A percentile compares a stretch with the other conserved stretches of the same genome.
Conservation (phyloP, 331 rosid genomes). For the Telfairia occidentalis region DNA sequence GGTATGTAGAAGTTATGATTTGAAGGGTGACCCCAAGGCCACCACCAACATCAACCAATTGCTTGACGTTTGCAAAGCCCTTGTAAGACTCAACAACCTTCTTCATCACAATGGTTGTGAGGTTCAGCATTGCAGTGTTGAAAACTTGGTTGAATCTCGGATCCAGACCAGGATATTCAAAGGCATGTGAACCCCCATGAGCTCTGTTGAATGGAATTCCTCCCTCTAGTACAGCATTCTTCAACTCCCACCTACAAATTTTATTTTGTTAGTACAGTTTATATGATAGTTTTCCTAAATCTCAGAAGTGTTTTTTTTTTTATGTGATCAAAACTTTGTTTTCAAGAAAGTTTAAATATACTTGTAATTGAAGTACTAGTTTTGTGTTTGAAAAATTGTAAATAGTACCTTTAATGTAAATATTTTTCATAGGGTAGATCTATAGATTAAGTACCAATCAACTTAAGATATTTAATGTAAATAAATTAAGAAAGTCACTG, state of each 20-base stretch:
- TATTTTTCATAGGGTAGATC: too few relatives aligned
- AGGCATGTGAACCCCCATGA: constrained; percentile 5
- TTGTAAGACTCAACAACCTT: constrained; percentile 21
- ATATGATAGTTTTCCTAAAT: background rate
- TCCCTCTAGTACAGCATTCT: constrained; percentile 14
- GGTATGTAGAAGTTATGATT: constrained; percentile 26
- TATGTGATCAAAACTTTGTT: too few relatives aligned
- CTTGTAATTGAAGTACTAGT: too few relatives aligned
- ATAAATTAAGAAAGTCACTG: too few relatives aligned
- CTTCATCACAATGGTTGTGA: constrained; percentile 4
- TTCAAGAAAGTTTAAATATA: too few relatives aligned
- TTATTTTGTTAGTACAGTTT: background rate
- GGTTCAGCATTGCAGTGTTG: constrained; percentile 29
- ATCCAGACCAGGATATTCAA: constrained; percentile 24
- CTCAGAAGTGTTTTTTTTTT: too few relatives aligned
- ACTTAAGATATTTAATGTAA: too few relatives aligned
- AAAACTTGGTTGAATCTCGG: constrained; percentile 31
- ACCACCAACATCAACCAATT: constrained; percentile 42
- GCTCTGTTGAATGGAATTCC: constrained; percentile 17
- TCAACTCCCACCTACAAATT: constrained; percentile 10
- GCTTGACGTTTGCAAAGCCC: constrained; percentile 26
- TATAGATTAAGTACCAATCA: too few relatives aligned
- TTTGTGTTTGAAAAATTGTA: too few relatives aligned
- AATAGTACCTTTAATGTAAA: too few relatives aligned
- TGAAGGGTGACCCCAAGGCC: constrained; percentile 27